Evolutionary conservation across 2,329 filamentous ascomycete species (phyloP).

Genomic region (Stachybotrys chlorohalonatus): DNA sequence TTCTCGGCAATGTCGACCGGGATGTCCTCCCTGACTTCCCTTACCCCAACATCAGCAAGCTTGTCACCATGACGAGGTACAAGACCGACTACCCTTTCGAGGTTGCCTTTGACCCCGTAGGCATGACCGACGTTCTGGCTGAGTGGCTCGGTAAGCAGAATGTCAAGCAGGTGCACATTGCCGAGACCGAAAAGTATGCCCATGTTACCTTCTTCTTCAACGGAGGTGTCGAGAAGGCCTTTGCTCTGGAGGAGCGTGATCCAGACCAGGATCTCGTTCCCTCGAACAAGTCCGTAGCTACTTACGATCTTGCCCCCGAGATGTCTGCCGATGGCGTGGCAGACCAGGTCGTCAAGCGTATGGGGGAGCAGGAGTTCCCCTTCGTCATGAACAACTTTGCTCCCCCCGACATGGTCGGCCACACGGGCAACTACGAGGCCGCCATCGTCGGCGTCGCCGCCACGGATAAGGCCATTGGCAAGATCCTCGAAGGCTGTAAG

Average conservation of each 20-base stretch:
- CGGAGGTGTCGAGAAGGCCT: conserved; percentile 94
- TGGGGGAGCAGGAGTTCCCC: conserved; percentile 77
- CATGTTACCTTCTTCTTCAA: conserved; percentile 99
- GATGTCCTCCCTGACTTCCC: conserved; percentile 85
- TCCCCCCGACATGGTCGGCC: conserved; percentile 97
- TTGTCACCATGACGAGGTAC: conserved; percentile 98
- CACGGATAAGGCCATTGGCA: conserved; percentile 89
- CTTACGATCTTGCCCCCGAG: conserved; percentile 88
- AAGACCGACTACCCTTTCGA: conserved; percentile 91
- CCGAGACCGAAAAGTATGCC: conserved; percentile 98
- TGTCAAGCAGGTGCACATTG: conserved; percentile 89
- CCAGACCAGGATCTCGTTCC: conserved; percentile 70
- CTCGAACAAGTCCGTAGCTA: conserved; percentile 82
- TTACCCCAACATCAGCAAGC: conserved; percentile 74
- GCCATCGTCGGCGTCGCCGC: conserved; percentile 76
- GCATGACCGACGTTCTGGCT: conserved; percentile 96
- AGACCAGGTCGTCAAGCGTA: conserved; percentile 79
- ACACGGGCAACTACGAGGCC: conserved; percentile 95
- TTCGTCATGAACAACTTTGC: conserved; percentile 99
- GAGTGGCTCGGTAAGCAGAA: conserved; percentile 90
- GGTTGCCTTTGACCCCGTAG: conserved; percentile 86
- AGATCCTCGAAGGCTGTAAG: conserved; percentile 89
- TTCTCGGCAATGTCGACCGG: conserved; percentile 85
- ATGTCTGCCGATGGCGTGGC: conserved; percentile 93
- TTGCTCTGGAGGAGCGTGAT: conserved; percentile 83